These are phyloP conservation scores for Talaromyces liani DNA, from an alignment of 495 filamentous ascomycete genomes.

Conservation along the genomic window DNA sequence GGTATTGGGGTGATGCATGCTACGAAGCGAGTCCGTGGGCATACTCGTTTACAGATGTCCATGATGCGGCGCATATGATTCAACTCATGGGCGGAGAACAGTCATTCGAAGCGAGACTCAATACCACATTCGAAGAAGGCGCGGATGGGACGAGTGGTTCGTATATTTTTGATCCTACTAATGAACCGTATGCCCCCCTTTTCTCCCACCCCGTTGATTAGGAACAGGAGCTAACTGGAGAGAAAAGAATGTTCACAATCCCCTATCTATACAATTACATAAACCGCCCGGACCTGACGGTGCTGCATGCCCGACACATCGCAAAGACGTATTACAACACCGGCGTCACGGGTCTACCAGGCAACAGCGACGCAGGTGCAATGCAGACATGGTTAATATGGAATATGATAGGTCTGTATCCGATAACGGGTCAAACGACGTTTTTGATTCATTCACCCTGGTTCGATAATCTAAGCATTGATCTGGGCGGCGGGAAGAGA, in stretches of 20 bases:
- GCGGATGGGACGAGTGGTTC: constrained; percentile 46
- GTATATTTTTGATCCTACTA: constrained; percentile 55
- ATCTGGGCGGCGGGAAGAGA: constrained; percentile 36
- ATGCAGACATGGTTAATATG: constrained; percentile 55
- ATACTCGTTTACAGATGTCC: constrained; percentile 61
- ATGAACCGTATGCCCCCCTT: constrained; percentile 45
- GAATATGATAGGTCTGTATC: constrained; percentile 56
- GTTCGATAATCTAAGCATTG: constrained; percentile 44
- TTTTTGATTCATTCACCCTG: constrained; percentile 51
- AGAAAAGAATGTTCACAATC: constrained; percentile 47
- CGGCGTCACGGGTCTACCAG: constrained; percentile 39
- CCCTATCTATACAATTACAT: constrained; percentile 69
- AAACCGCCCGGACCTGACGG: constrained; percentile 48
- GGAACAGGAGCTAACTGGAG: not conserved
- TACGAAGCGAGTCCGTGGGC: constrained; percentile 64
- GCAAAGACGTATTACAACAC: constrained; percentile 33
- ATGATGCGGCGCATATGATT: constrained; percentile 58
- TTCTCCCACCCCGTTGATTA: too few relatives aligned
- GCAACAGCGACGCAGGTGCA: constrained; percentile 52
- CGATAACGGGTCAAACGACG: constrained; percentile 45
- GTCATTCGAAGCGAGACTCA: constrained; percentile 36
- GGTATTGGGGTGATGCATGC: constrained; percentile 57
- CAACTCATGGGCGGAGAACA: constrained; percentile 47
- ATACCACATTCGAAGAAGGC: constrained; percentile 42
- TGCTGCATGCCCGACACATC: constrained; percentile 25